Evolutionary conservation across 2,329 filamentous ascomycete genomes (phyloP), one percentile per base, ranked within the genome.

Genomic region (Phialocephala sp.): DNA sequence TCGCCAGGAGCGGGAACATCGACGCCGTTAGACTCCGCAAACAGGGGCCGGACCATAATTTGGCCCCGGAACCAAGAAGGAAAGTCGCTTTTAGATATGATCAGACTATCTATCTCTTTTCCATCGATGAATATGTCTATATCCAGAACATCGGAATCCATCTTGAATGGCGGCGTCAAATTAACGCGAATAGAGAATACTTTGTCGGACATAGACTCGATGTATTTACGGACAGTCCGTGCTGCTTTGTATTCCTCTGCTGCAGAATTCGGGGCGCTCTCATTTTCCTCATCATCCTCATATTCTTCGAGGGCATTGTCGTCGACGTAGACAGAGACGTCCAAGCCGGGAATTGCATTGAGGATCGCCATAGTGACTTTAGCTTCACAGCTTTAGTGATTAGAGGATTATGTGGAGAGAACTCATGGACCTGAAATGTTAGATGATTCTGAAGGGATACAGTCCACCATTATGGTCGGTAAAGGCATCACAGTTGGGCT

Each of bases 361-460:
- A 75, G 63, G 22, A 76, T 59, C 2, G 72, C 73, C 74, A 76
- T 76, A 37, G 24, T 57, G 24, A 61, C 41, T 20, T 54, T 39
- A 9, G 36, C 43, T 22, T 22, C 39, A 8, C 12, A n/a, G n/a
- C 45, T 9, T 8, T 14, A 2, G 9, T 22, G 11, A 43, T 20
- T n/a, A 22, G 45, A 22, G 4, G 4, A 50, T 22, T 50, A 5
- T n/a, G 22, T 24, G 32, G 24, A 27, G 50, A 15, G 50, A 9
- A 6, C 15, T 35, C 24, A 14, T 27, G 9, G 3, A 18, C 24
- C 12, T 32, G 24, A 15, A 15, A 32, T 27, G 20, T 5, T 12
- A 52, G 11, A 5, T 54, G n/a, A 27, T 54, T 18, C 5, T 32
- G 18, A 47, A 47, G 3, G 15, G 9, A 12, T 32, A 32, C 3